A percentile compares a stretch with the other conserved stretches of the same genome.
phyloP scores from a whole-genome alignment of 1,139 yeast genomes.

The Blastobotrys niveus region DNA sequence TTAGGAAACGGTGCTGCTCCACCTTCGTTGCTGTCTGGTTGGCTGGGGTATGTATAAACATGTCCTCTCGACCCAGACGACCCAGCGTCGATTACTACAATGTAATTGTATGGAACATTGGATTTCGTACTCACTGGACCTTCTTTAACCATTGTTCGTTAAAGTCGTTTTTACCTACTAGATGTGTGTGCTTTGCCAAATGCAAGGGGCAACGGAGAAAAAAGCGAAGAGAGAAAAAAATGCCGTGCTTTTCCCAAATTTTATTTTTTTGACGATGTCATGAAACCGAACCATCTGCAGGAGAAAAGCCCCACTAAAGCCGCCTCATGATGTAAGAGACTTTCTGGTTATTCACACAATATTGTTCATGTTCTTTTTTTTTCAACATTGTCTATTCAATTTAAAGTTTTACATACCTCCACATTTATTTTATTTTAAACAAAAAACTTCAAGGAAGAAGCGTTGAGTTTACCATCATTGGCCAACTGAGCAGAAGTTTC shows the following conservation, averaged over 20 bases:
- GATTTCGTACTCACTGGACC: slow-evolving; percentile 34
- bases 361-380: too few relatives aligned
- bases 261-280: too few relatives aligned
- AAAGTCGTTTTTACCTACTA: neutral
- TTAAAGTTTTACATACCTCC: neutral
- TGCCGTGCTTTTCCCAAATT: too few relatives aligned
- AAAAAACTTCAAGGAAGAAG: slow-evolving; percentile 11
- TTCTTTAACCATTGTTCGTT: slow-evolving; percentile 4
- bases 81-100: slow-evolving; percentile 76
- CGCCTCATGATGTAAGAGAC: too few relatives aligned
- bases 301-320: too few relatives aligned
- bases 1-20: slow-evolving; percentile 36
- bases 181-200: too few relatives aligned
- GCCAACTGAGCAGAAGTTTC: slow-evolving; percentile 44
- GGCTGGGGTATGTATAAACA: slow-evolving; percentile 57
- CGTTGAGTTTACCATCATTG: slow-evolving; percentile 38
- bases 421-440: neutral
- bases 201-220: neutral
- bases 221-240: neutral
- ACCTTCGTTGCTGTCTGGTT: slow-evolving; percentile 1
- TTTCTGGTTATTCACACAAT: too few relatives aligned
- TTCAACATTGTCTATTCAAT: neutral
- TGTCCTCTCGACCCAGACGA: slow-evolving; percentile 75
- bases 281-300: too few relatives aligned
- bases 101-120: slow-evolving; percentile 56